Evolutionary conservation across 805 yeast species (phyloP).

Genomic region (Ogataea trehaloabstinens): DNA sequence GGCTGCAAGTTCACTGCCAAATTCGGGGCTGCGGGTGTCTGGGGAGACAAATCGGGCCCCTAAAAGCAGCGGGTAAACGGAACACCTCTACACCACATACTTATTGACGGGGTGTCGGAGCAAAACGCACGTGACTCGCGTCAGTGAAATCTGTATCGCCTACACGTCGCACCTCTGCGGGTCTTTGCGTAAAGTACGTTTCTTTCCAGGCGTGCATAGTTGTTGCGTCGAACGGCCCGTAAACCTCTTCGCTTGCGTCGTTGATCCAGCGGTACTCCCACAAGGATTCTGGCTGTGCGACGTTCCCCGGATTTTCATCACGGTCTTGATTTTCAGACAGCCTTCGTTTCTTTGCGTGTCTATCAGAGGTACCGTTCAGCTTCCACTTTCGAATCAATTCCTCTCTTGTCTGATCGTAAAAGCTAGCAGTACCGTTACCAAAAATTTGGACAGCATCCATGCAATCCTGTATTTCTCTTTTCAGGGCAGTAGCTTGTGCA

Average conservation of each 20-base stretch:
- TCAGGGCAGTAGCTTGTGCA: conserved; percentile 19
- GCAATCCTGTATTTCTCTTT: conserved; percentile 32
- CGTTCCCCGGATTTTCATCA: conserved; percentile 28
- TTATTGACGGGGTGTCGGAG: background rate
- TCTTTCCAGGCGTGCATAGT: conserved; percentile 57
- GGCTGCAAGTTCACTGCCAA: background rate
- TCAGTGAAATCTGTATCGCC: conserved; percentile 13
- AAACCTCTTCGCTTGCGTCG: conserved; percentile 31
- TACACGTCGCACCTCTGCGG: conserved; percentile 41
- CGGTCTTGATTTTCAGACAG: conserved; percentile 5
- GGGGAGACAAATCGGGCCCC: too few species aligned
- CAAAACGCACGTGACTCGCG: conserved; percentile 6
- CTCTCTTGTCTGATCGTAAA: conserved; percentile 57
- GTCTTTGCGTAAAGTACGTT: conserved; percentile 43
- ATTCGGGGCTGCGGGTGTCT: background rate
- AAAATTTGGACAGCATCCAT: conserved; percentile 51
- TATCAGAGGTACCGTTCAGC: conserved; percentile 33
- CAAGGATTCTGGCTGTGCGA: conserved; percentile 4
- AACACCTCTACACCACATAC: background rate
- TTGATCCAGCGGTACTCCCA: conserved; percentile 18
- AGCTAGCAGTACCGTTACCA: conserved; percentile 40
- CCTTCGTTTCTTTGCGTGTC: conserved; percentile 37
- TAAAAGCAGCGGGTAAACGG: conserved; percentile 4
- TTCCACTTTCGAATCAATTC: conserved; percentile 43
- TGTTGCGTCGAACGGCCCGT: conserved; percentile 49